Base-by-base conservation (phyloP, 1,284 basidiomycete genomes). In the Sparassis latifolia region DNA sequence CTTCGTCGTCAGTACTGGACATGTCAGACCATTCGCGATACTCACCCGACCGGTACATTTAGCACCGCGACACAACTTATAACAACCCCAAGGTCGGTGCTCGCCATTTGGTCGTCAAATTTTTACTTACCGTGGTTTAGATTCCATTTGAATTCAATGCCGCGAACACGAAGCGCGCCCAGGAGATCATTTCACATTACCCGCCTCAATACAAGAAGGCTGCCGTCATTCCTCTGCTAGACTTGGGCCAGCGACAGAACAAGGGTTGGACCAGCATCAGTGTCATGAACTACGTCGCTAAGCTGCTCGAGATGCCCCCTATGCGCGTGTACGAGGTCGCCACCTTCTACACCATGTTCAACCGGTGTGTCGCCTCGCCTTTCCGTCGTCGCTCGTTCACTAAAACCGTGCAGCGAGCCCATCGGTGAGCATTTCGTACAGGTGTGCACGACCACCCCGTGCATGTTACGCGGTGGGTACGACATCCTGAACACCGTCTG, bases 311-410 rank as follows among this genome's bases (percentile, higher is more conserved):
- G 64, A 92, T 99, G 85, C 92, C 91, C 5, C 91, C 92, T 49
- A 99, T 99, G 97, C 86, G 96, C 20, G 97, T 99, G 4, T 99
- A 99, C 70, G 97, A 99, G 73, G 97, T 99, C 47, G 96, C 97
- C 10, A 97, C 94, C 9, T 99, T 99, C 75, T 99, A 99, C 72
- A 99, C 96, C 59, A 98, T 99, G 96, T 98, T 93, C 77, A 97
- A 96, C 76, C 82, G 92, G 88, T 88, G 53, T 62, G 77, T 64
- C 39, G 10, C 30, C 42, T 51, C 30, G 28, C 6, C 54, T 7
- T 45, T 32, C 38, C 49, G 46, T 46, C 42, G 29, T 28, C 31
- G 4, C 48, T 10, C 29, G 38, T 28, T 32, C 6, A 27, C 42
- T 52, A 47, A 46, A 28, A 28, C 27, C 27, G 28, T 58, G 30